These are phyloP conservation scores for Tulasnella sp. DNA, from an alignment of 768 basidiomycete species.

Conservation along the genomic window DNA sequence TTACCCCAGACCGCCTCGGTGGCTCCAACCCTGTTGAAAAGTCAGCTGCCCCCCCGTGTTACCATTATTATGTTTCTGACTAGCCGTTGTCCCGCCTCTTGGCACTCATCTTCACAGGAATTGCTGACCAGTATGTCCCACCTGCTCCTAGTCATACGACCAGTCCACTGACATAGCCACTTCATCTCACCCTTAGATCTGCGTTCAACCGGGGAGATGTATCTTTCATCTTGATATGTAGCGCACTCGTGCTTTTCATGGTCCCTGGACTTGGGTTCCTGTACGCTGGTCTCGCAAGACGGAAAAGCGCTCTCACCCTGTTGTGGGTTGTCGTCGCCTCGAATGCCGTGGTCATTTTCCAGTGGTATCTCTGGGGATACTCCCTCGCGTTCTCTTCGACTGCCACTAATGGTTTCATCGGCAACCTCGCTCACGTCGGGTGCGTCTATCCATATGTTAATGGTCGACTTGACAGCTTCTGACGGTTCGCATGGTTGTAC, in stretches of 20 bases:
- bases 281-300: conserved; percentile 17
- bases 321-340: conserved; percentile 63
- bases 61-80: background rate
- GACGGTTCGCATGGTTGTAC: background rate
- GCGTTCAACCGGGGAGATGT: conserved; percentile 10
- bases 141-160: background rate
- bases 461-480: background rate
- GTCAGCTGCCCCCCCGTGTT: background rate
- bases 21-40: background rate
- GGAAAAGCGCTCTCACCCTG: conserved; percentile 59
- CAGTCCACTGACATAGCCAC: background rate
- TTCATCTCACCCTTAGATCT: background rate
- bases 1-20: background rate
- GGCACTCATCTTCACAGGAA: conserved; percentile 1
- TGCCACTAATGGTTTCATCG: conserved; percentile 53
- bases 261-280: conserved; percentile 47
- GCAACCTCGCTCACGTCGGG: conserved; percentile 69
- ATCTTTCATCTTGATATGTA: conserved; percentile 12
- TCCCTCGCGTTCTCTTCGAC: conserved; percentile 71
- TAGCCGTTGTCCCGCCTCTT: background rate
- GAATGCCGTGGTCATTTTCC: conserved; percentile 65
- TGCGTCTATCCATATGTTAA: background rate
- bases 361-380: conserved; percentile 79
- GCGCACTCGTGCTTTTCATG: conserved; percentile 49
- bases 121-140: conserved; percentile 12